Conservation (phyloP, 2,329 filamentous ascomycete genomes). For the Fusarium lyarnte region DNA sequence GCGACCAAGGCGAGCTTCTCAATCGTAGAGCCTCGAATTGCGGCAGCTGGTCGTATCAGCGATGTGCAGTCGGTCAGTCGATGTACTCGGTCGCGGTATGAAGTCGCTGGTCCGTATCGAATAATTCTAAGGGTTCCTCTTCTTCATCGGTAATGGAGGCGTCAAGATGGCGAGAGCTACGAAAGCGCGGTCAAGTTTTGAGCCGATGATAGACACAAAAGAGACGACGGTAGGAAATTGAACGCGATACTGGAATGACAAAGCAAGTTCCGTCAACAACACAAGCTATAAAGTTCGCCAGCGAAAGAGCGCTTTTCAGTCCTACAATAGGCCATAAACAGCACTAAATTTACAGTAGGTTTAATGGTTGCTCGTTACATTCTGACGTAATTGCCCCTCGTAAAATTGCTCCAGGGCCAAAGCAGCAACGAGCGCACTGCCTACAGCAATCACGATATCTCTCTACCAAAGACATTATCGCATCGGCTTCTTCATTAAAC, state of each 20-base stretch:
- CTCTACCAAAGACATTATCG: background rate
- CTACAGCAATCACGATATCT: background rate
- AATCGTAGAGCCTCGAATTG: rapidly evolving
- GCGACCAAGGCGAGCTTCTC: background rate
- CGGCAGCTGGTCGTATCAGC: background rate
- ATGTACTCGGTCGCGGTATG: background rate
- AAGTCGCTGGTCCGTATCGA: no score
- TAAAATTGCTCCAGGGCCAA: background rate
- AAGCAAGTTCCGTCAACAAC: background rate
- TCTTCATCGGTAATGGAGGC: no score
- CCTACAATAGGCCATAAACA: background rate
- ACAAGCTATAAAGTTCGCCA: no score
- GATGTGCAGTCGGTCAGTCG: background rate
- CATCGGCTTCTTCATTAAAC: background rate
- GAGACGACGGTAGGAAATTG: no score
- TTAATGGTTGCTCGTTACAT: background rate
- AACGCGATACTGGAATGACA: no score
- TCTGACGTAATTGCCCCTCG: background rate
- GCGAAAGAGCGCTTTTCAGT: background rate
- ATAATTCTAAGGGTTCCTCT: no score
- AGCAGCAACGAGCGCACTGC: background rate
- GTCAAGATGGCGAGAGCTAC: no score
- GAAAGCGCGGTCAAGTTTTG: no score
- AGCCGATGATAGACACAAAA: no score
- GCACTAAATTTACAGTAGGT: background rate